Base-by-base conservation (phyloP, 371 early-diverging fungal species). In the Cokeromyces recurvatus region DNA sequence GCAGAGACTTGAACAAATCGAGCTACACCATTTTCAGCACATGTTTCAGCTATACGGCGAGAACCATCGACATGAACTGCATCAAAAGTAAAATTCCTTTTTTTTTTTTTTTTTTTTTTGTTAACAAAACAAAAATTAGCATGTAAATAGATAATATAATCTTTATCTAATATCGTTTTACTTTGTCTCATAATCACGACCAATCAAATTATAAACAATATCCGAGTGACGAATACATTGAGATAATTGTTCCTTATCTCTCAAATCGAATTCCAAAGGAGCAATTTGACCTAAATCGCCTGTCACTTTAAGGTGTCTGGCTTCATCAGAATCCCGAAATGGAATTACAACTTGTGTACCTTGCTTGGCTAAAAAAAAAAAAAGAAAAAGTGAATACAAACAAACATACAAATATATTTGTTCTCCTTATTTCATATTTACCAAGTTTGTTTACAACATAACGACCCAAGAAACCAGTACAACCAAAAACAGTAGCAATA, bases 241-340 rank as follows among this genome's bases (percentile, higher is more conserved):
- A 37, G 72, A 78, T 49, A 96, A 76, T 53, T 81, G 80, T 38
- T 87, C 82, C 53, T 89, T 84, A 77, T 95, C 87, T 55, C 89
- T 84, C 42, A 94, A 61, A 62, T 95, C 92, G 60, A 91, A 94
- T 62, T 94, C 88, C 77, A 91, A 66, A 46, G 91, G 92, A 35
- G 93, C 77, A 40, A 97, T 80, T 77, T 94, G 91, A 46, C 98
- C 98, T 31, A 97, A 78, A 70, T 97, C 98, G 42, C 96, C 98
- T 63, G 86, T 86, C 6, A 89, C 79, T 77, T 88, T 91, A 59
- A 96, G 75, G 63, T 92, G 94, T 50, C 95, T 77, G 23, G 83
- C 74, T 54, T 93, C 92, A 52, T 86, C 86, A 54, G 85, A 74
- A 42, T 94, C 95, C 55, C 98, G 89, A 67, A 89, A 92, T 19